A percentile compares a stretch with the other conserved stretches of the same genome.
phyloP scores from a whole-genome alignment of 805 yeast genomes.

The Candida morakotiae region DNA sequence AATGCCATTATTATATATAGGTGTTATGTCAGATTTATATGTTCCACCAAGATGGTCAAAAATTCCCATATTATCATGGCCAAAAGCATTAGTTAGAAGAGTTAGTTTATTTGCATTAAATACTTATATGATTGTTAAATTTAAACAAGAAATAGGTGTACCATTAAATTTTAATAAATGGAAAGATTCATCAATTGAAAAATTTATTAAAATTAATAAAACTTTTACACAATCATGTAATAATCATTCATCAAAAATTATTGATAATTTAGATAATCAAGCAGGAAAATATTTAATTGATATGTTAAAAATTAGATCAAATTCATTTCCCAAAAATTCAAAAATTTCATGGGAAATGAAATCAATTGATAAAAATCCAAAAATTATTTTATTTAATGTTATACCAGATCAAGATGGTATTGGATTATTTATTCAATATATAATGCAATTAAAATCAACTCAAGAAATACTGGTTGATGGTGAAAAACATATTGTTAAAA shows the following conservation, averaged over 20 bases:
- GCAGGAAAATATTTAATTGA: slow-evolving; percentile 31
- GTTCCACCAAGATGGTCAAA: slow-evolving; percentile 32
- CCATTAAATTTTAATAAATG: slow-evolving; percentile 65
- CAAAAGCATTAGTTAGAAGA: slow-evolving; percentile 50
- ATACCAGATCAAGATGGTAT: slow-evolving; percentile 46
- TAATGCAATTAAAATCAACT: slow-evolving; percentile 33
- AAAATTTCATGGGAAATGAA: slow-evolving; percentile 74
- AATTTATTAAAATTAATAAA: slow-evolving; percentile 72
- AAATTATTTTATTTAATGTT: slow-evolving; percentile 65
- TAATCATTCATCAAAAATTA: slow-evolving; percentile 35
- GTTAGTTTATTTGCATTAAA: slow-evolving; percentile 66
- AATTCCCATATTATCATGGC: slow-evolving; percentile 35
- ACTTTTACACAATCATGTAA: slow-evolving; percentile 62
- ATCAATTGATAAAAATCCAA: slow-evolving; percentile 68
- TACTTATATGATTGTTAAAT: slow-evolving; percentile 49
- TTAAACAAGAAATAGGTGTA: slow-evolving; percentile 38
- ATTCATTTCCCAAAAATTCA: slow-evolving; percentile 49
- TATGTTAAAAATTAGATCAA: slow-evolving; percentile 28
- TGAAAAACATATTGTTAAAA: slow-evolving; percentile 9
- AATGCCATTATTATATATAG: slow-evolving; percentile 35
- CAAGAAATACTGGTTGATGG: slow-evolving; percentile 28
- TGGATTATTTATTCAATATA: slow-evolving; percentile 34
- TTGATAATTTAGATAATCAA: slow-evolving; percentile 39
- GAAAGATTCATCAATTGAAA: slow-evolving; percentile 82
- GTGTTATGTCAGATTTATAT: slow-evolving; percentile 41